Evolutionary conservation across 192 early-diverging fungal genomes (phyloP), one percentile per base, ranked within the genome.

Genomic region (Podila epigama): DNA sequence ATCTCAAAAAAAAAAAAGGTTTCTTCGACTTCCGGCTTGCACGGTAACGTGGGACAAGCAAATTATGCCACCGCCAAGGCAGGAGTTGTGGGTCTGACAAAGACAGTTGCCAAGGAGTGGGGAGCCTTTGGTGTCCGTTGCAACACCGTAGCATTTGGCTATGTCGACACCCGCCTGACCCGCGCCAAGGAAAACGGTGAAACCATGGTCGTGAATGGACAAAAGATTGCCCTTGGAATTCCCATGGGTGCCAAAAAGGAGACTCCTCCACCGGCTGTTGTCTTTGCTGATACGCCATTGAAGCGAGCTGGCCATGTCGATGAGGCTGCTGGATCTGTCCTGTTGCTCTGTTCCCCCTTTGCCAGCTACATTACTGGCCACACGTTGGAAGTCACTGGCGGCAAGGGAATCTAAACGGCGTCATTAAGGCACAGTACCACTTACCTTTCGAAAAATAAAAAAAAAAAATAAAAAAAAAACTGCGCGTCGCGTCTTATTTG

Each of bases 41-140:
- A 96, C 82, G 97, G 97, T 69, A 93, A 93, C 79, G 80, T 93
- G 56, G 92, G 92, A 20, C 97, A 98, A 84, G 93, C 94, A 63
- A 98, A 98, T 87, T 98, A 98, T 85, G 85, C 90, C 20, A 88
- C 96, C 29, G 95, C 95, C 59, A 98, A 98, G 88, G 94, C 95
- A 51, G 96, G 93, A 66, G 85, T 94, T 66, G 87, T 95, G 73
- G 96, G 95, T 33, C 82, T 98, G 58, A 94, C 91, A 82, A 96
- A 94, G 90, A 94, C 94, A 22, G 86, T 98, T 69, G 95, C 96
- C 40, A 87, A 89, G 79, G 88, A 89, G 70, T 89, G 88, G 88
- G 88, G 87, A 36, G 65, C 60, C n/a, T 86, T 89, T 36, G 87
- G 87, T 66, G 88, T 89, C 40, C 83, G 88, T 22, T 79, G 72